Base-by-base conservation (phyloP, 495 filamentous ascomycete genomes). In the Trichoderma parareesei region DNA sequence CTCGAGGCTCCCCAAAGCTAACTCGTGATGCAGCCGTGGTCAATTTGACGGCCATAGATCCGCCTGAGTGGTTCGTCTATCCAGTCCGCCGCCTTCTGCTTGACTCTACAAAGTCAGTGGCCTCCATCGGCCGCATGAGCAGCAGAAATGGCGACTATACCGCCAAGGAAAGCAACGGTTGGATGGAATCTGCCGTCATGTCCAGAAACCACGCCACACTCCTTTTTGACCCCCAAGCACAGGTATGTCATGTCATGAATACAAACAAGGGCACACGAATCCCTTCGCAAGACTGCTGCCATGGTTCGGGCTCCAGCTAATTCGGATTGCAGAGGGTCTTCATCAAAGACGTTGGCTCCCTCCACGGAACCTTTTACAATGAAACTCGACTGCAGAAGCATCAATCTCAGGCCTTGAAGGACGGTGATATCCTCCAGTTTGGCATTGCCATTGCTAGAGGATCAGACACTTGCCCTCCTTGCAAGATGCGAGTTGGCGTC, bases 151-250 rank as follows among this genome's bases (percentile, higher is more conserved):
- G 7, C 2, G n/a, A 4, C 2, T 37, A 48, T 9, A 18, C 40
- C 11, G 61, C 16, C 16, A 2, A 4, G 7, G 41, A 33, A n/a
- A 72, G 86, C 63, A 97, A 95, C 76, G 88, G 79, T 10, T 90
- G 85, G 80, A 91, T 92, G 66, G 84, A 92, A 41, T 91, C 86
- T 69, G 84, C 90, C 0, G 90, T 95, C 35, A 88, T 97, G 82
- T 94, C 90, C 38, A 82, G 92, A 38, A 73, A 84, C 10, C 92
- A 97, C 77, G 92, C 90, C 11, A 75, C 81, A 61, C 69, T 96
- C 9, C 65, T 70, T 11, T 75, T 81, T 11, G 71, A 78, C 48
- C 43, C 75, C 4, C 70, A 82, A 27, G 1, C 65, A 71, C 4
- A 74, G 71, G 85, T 86, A 67, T 55, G 76, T 66, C 41, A 0